Base-by-base conservation (phyloP, 148 eudicot species). In the Amaranthus palmeri region DNA sequence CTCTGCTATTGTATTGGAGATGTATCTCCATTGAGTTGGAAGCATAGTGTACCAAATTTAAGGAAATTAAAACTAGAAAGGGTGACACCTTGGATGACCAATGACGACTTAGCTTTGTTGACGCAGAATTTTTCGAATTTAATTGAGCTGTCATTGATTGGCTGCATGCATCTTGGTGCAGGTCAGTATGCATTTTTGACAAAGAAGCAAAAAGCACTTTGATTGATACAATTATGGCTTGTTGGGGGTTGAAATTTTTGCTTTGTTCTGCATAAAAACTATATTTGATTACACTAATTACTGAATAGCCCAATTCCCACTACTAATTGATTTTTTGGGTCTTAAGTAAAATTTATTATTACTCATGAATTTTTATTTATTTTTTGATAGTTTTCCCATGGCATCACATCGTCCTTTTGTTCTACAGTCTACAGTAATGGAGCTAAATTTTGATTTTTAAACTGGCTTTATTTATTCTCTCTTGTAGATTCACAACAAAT, bases 71-170 rank as follows among this genome's bases (percentile, higher is more conserved):
- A 77, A 81, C 91, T 93, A 79, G 88, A 91, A 85, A 86, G 97
- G 72, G 97, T 89, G 74, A 76, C 92, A 69, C 88, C 97, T 5
- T 89, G 91, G 96, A 86, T 93, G 98, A 89, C 85, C 61, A 89
- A 89, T 82, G 86, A 70, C 65, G 83, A 85, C 81, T 77, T 93
- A 86, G 70, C 77, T 67, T 77, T 72, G 47, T 69, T 93, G 81
- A 79, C 87, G 42, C 83, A 88, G 72, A 87, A 79, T 75, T 82
- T 81, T 81, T 73, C 84, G 50, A 84, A 79, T 64, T 45, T 93
- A 73, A 69, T 71, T 44, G 86, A 88, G 70, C 84, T 93, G 65
- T 87, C 89, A 57, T 71, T 93, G 86, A 67, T 83, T 56, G 98
- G 98, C 53, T 93, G 98, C 82, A 68, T 54, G 66, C 82, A 61